Evolutionary conservation across 148 eudicot genomes (phyloP).

Genomic region (Rhododendron ferrugineum): DNA sequence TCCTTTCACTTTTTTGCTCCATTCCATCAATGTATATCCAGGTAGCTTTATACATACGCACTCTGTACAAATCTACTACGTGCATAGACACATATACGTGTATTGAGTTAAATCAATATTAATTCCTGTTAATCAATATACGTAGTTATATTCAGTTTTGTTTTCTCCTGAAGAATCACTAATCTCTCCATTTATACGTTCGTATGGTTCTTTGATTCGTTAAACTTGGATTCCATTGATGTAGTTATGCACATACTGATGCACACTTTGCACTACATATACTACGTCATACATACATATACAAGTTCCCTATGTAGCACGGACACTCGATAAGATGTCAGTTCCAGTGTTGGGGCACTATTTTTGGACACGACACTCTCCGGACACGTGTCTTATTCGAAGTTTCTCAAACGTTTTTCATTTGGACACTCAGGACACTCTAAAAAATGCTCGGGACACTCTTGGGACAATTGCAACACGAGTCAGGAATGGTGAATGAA

Average conservation of each 20-base stretch:
- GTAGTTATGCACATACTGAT: neutral
- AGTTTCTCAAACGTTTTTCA: no score
- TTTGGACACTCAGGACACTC: neutral
- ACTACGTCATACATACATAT: neutral
- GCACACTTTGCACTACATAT: neutral
- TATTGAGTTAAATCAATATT: neutral
- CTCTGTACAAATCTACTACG: neutral
- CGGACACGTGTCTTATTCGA: neutral
- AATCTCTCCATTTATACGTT: neutral
- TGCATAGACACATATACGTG: no score
- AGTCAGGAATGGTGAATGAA: neutral
- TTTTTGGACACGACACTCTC: neutral
- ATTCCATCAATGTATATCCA: neutral
- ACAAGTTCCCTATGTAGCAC: neutral
- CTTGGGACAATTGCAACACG: neutral
- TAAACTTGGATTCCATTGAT: neutral
- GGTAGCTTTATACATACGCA: neutral
- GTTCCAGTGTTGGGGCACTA: neutral
- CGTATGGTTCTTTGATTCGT: neutral
- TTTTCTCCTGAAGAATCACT: neutral
- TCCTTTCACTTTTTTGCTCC: neutral
- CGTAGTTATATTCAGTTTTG: neutral
- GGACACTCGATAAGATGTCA: neutral
- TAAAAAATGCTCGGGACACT: neutral
- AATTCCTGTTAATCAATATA: no score